Percentiles rank a stretch among this genome's conserved stretches.
Evolutionary conservation across 345 rosid genomes (phyloP).

Genomic region (Eucalyptus brandiana): DNA sequence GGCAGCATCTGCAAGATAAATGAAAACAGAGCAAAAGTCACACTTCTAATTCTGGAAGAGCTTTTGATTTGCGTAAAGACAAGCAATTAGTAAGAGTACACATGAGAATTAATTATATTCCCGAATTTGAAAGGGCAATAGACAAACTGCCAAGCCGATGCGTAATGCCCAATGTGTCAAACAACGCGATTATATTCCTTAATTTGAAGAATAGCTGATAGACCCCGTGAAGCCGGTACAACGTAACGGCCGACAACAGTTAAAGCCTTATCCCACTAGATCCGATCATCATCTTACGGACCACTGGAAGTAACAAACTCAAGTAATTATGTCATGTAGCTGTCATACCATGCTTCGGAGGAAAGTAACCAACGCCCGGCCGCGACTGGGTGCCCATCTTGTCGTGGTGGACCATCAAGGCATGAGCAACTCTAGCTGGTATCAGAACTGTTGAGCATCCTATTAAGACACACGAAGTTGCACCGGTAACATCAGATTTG

Average conservation of each 20-base stretch:
- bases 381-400: slow-evolving; percentile 45
- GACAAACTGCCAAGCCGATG: not conserved
- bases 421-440: slow-evolving; percentile 82
- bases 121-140: not conserved
- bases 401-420: slow-evolving; percentile 65
- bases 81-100: not conserved
- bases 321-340: not conserved
- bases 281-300: not conserved
- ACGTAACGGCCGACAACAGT: not conserved
- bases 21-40: not conserved
- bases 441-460: slow-evolving; percentile 71
- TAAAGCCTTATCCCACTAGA: not conserved
- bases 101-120: not conserved
- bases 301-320: not conserved
- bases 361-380: not conserved
- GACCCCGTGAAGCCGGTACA: not conserved
- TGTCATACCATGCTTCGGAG: not conserved
- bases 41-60: not conserved
- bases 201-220: not conserved
- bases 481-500: not conserved
- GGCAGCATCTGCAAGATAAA: slow-evolving; percentile 7
- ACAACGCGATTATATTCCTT: not conserved
- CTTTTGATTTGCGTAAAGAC: not conserved
- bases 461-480: not conserved
- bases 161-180: rapidly evolving